Evolutionary conservation across 495 filamentous ascomycete species (phyloP).

Genomic region (Cladorrhinum samala): DNA sequence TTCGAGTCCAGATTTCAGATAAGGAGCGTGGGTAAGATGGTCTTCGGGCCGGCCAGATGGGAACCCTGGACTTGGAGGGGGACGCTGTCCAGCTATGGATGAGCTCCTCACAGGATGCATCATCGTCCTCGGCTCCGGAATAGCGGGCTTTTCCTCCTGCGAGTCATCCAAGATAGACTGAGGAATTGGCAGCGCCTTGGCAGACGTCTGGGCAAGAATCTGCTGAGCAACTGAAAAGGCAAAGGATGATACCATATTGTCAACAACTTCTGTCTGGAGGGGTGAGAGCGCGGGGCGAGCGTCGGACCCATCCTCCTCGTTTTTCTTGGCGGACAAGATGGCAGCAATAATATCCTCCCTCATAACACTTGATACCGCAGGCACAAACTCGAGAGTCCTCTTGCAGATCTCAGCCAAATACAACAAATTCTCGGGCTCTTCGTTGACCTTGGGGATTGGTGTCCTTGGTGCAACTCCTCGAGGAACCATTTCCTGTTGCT

Average conservation of each 20-base stretch:
- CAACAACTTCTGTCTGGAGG: slow-evolving; percentile 50
- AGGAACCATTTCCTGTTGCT: slow-evolving; percentile 47
- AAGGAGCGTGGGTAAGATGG: slow-evolving; percentile 26
- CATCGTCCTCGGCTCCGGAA: slow-evolving; percentile 58
- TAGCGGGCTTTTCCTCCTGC: slow-evolving; percentile 45
- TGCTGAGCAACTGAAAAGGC: slow-evolving; percentile 73
- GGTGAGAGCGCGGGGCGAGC: slow-evolving; percentile 21
- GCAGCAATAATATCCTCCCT: slow-evolving; percentile 62
- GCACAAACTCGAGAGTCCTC: slow-evolving; percentile 73
- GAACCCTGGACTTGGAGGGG: slow-evolving; percentile 44
- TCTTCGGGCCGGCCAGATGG: slow-evolving; percentile 31
- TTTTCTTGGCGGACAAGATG: slow-evolving; percentile 24
- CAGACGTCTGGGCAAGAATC: slow-evolving; percentile 69
- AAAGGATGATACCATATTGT: slow-evolving; percentile 81
- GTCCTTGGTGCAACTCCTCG: slow-evolving; percentile 46
- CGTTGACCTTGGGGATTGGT: slow-evolving; percentile 37
- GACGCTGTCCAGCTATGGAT: slow-evolving; percentile 37
- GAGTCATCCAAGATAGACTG: slow-evolving; percentile 48
- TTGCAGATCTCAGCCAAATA: slow-evolving; percentile 75
- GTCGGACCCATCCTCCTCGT: slow-evolving; percentile 15
- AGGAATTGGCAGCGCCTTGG: slow-evolving; percentile 59
- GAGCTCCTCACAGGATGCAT: slow-evolving; percentile 54
- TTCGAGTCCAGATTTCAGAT: slow-evolving; percentile 63
- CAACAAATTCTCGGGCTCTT: slow-evolving; percentile 67
- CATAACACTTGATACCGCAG: slow-evolving; percentile 67